A percentile compares a stretch with the other conserved stretches of the same genome.
Evolutionary conservation across 2,329 filamentous ascomycete species (phyloP).

Genomic region (Fusarium tuaranense): DNA sequence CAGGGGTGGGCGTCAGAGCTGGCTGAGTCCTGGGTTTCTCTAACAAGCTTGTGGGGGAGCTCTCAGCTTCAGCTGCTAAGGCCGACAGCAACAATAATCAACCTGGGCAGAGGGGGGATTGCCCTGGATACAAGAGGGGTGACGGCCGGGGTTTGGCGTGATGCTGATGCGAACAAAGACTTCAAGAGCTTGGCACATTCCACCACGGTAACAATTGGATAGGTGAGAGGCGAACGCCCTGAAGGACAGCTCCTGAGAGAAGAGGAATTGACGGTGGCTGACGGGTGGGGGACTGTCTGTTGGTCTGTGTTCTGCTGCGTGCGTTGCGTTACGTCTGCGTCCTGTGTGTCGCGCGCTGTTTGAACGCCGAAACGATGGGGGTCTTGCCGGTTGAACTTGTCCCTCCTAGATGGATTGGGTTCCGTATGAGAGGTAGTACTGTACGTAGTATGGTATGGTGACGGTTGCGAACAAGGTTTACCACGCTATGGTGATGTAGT

Average conservation of each 20-base stretch:
- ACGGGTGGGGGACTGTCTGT: slow-evolving; percentile 22
- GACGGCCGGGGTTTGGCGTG: slow-evolving; percentile 9
- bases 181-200: slow-evolving; percentile 39
- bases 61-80: slow-evolving; percentile 33
- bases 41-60: slow-evolving; percentile 28
- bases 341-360: slow-evolving; percentile 3
- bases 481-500: slow-evolving; percentile 36
- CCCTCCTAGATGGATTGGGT: neutral
- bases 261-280: slow-evolving; percentile 30
- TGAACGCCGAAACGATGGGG: neutral
- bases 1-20: slow-evolving; percentile 7
- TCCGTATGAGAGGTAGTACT: neutral
- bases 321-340: neutral
- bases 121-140: slow-evolving; percentile 4
- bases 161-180: slow-evolving; percentile 38
- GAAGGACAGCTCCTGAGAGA: neutral
- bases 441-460: neutral
- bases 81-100: slow-evolving; percentile 5
- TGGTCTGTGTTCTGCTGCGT: slow-evolving; percentile 5
- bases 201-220: slow-evolving; percentile 38
- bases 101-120: slow-evolving; percentile 18
- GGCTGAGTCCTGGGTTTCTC: slow-evolving; percentile 17
- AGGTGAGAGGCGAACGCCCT: slow-evolving; percentile 16
- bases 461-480: slow-evolving; percentile 35
- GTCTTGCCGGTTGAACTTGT: neutral